A percentile compares a stretch with the other conserved stretches of the same genome.
Conservation (phyloP, 345 rosid species). For the Erucastrum elatum region DNA sequence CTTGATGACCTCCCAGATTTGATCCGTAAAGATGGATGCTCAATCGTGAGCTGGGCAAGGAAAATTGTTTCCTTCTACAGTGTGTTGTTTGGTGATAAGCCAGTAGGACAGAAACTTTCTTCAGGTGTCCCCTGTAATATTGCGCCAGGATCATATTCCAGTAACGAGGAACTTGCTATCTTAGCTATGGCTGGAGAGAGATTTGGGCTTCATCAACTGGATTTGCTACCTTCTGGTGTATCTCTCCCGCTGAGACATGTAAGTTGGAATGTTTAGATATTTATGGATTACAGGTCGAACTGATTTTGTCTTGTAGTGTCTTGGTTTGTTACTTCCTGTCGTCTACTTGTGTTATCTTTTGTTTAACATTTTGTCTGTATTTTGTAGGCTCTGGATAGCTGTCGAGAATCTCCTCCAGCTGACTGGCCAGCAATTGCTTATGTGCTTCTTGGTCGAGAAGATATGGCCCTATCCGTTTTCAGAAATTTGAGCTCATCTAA, state of each 20-base stretch:
- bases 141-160: slow-evolving; percentile 69
- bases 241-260: slow-evolving; percentile 97
- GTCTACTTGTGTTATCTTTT: slow-evolving; percentile 18
- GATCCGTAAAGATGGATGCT: slow-evolving; percentile 63
- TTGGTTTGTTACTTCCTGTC: slow-evolving; percentile 6
- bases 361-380: slow-evolving; percentile 29
- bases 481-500: slow-evolving; percentile 50
- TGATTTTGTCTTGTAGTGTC: background rate
- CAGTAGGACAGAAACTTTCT: slow-evolving; percentile 58
- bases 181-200: slow-evolving; percentile 97
- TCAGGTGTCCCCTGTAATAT: slow-evolving; percentile 80
- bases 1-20: slow-evolving; percentile 70
- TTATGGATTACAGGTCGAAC: too few species aligned
- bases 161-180: slow-evolving; percentile 74
- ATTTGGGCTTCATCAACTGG: slow-evolving; percentile 89
- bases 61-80: slow-evolving; percentile 84
- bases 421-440: slow-evolving; percentile 97
- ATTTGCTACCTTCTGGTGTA: slow-evolving; percentile 80
- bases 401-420: slow-evolving; percentile 90
- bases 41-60: slow-evolving; percentile 74
- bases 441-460: slow-evolving; percentile 93
- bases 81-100: slow-evolving; percentile 76
- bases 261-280: slow-evolving; percentile 41
- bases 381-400: slow-evolving; percentile 79
- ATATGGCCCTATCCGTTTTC: slow-evolving; percentile 69